Evolutionary conservation across 768 basidiomycete species (phyloP), one percentile per base, ranked within the genome.

Genomic region (Ramaria rubella): DNA sequence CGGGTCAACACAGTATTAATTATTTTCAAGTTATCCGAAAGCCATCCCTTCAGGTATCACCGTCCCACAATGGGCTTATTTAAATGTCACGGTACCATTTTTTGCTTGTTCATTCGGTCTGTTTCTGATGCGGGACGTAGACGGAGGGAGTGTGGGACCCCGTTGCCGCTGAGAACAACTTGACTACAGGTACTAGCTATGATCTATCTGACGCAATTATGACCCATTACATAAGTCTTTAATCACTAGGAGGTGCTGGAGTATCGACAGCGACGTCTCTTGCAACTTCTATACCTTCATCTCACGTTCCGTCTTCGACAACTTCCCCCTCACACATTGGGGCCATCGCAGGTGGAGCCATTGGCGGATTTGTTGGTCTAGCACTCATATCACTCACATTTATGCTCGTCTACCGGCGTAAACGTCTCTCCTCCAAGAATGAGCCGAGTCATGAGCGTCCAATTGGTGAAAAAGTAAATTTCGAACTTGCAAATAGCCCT

Each of bases 1-100:
- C 29, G 9, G 14, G 9, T 4, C n/a, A 15, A 31, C 36, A 17
- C 5, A 11, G 14, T 15, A 24, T 40, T 30, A 19, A 43, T 21
- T 24, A 19, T 5, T 55, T 21, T 53, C 40, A 80, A n/a, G 80
- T n/a, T 83, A 70, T 59, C 77, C 81, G 0, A 51, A 68, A 14
- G 62, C 67, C n/a, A 67, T 85, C 48, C 83, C 84, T 2, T 58
- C 62, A 0, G 76, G 75, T 8, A 72, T 78, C 1, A 68, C 71
- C 11, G 73, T 86, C 19, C 84, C 83, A 8, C 75, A 75, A 11
- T 86, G 84, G 84, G 83, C 83, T 12, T 86, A 78, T 58, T 68
- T 79, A 31, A 76, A 82, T 55, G 77, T 85, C 21, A 66, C 72
- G 62, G 76, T 77, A 63, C 53, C 65, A 58, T 7, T 24, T 5